Evolutionary conservation across 352 stramenopile species (phyloP), one percentile per base, ranked within the genome.

Genomic region (Vaucheria bursata): DNA sequence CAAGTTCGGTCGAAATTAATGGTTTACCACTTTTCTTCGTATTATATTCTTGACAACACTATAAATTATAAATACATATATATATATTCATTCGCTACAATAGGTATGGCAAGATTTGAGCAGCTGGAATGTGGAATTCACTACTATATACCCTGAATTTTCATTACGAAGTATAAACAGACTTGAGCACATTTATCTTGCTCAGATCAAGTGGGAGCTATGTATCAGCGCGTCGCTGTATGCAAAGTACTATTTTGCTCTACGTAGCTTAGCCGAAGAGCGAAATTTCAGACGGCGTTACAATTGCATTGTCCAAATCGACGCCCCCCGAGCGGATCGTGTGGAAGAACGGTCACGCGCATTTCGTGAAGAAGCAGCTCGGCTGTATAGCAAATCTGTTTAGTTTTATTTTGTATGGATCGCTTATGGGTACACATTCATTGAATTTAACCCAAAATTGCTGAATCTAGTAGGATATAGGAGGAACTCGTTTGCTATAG

Each of bases 171-270:
- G 90, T 76, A 98, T 99, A 88, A 98, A 98, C 85, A 88, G 89
- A 3, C 89, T 99, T 65, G 96, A 99, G 85, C 84, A 94, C 4
- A 87, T 95, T 71, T 98, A 98, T 83, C 85, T 99, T 52, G 91
- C 95, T 72, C 89, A 96, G 72, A 93, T 99, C 70, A 94, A 98
- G 83, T 99, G 95, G 95, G 93, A 98, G 82, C 88, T 99, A 29
- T 99, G 97, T 85, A 97, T 98, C 85, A 97, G 92, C 1, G 88
- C 85, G 12, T 91, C 87, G 0, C 88, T 96, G 40, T 97, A 97
- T 79, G 95, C 95, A 75, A 98, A 98, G 85, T 99, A 99, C 84
- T 98, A 98, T 88, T 99, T 99, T 86, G 96, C 95, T 31, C 85
- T 99, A 52, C 91, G 96, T 38, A 79, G 69, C 29, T 71, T 84